Conservation (phyloP, 169 alveolate species). For the Besnoitia besnoiti region DNA sequence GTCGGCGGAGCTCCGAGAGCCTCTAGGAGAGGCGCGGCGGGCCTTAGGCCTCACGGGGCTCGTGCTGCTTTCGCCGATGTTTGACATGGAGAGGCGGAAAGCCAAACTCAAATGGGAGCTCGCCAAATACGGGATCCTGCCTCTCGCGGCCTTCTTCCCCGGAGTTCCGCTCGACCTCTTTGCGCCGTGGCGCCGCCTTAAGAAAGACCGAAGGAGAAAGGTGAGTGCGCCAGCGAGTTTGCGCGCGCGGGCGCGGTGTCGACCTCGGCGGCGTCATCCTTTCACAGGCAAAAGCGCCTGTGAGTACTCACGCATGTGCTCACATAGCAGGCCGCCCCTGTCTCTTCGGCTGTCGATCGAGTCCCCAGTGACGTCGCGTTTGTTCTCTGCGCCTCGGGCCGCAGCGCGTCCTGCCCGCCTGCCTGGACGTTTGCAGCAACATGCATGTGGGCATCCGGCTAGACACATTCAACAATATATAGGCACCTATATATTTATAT, state of each 20-base stretch:
- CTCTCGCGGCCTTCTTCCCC: conserved; percentile 37
- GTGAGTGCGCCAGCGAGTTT: too few species aligned
- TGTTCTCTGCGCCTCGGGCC: too few species aligned
- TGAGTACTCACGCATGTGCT: too few species aligned
- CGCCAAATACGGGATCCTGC: background rate
- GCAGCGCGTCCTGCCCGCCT: background rate
- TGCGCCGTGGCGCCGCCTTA: background rate
- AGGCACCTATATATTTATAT: background rate
- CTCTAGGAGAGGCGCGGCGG: background rate
- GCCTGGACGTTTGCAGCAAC: background rate
- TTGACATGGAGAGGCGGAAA: conserved; percentile 44
- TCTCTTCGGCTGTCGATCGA: too few species aligned
- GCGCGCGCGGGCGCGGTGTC: too few species aligned
- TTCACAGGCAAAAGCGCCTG: too few species aligned
- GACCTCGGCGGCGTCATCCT: too few species aligned
- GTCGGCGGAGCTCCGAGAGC: background rate
- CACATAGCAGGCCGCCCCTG: too few species aligned
- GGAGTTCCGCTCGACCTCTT: background rate
- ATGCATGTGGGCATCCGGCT: background rate
- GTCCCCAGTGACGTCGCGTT: too few species aligned
- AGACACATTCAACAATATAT: background rate
- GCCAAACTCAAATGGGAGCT: conserved; percentile 37
- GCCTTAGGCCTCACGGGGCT: conserved; percentile 50
- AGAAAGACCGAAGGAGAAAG: background rate
- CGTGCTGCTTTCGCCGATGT: conserved; percentile 63